Evolutionary conservation across 2,329 filamentous ascomycete genomes (phyloP).

Genomic region (Macrophomina phaseolina): DNA sequence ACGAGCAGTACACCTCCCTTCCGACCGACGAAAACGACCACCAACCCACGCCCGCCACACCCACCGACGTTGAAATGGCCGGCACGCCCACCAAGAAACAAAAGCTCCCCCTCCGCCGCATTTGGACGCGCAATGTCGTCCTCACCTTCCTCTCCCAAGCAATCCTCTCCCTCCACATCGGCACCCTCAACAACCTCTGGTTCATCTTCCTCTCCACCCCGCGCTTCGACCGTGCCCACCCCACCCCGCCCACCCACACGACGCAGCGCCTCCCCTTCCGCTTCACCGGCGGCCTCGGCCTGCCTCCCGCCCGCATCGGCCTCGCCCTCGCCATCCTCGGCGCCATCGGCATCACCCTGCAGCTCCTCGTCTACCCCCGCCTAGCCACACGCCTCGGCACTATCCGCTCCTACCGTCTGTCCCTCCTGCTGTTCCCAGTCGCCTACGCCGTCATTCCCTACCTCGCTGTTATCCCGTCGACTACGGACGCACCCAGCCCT

Average conservation of each 20-base stretch:
- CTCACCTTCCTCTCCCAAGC: constrained; percentile 52
- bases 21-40: constrained; percentile 35
- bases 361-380: constrained; percentile 53
- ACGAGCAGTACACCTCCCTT: constrained; percentile 41
- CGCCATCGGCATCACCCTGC: constrained; percentile 53
- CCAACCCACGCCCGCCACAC: constrained; percentile 5
- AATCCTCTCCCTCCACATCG: constrained; percentile 54
- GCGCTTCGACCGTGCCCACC: constrained; percentile 46
- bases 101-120: constrained; percentile 52
- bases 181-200: constrained; percentile 57
- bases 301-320: constrained; percentile 55
- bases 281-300: constrained; percentile 56
- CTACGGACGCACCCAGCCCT: constrained; percentile 44
- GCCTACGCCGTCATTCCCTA: constrained; percentile 52
- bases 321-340: constrained; percentile 56
- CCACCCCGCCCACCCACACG: constrained; percentile 41
- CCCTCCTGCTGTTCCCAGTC: constrained; percentile 52
- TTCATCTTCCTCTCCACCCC: constrained; percentile 57
- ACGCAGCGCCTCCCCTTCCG: constrained; percentile 48
- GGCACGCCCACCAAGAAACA: constrained; percentile 27
- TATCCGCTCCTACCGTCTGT: constrained; percentile 47
- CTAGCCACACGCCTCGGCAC: constrained; percentile 51
- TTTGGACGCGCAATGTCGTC: constrained; percentile 55
- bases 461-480: constrained; percentile 50
- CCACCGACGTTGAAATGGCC: constrained; percentile 13